Evolutionary conservation across 352 stramenopile genomes (phyloP).

Genomic region (Globisporangium solare): DNA sequence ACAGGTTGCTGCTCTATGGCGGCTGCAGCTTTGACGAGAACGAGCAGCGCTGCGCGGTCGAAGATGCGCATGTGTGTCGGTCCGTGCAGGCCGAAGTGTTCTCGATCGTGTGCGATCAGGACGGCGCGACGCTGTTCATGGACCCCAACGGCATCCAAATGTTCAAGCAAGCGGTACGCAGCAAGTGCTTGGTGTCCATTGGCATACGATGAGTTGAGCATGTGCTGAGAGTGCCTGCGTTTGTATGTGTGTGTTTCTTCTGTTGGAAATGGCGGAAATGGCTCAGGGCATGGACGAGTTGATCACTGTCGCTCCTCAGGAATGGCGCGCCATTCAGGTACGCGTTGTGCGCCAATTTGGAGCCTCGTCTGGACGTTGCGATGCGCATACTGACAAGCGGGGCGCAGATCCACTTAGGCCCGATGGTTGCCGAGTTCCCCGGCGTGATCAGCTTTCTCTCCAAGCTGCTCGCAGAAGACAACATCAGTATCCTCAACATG

Average conservation of each 20-base stretch:
- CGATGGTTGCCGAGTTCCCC: conserved; percentile 84
- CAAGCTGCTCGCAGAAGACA: conserved; percentile 72
- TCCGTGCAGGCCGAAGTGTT: conserved; percentile 82
- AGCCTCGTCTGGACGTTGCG: no score
- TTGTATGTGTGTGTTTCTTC: neutral
- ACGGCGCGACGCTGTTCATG: conserved; percentile 81
- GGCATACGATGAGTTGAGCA: no score
- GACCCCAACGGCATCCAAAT: conserved; percentile 78
- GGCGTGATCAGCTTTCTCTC: conserved; percentile 83
- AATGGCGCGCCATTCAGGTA: conserved; percentile 65
- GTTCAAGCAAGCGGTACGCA: conserved; percentile 65
- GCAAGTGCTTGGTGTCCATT: neutral
- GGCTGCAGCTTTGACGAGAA: conserved; percentile 80
- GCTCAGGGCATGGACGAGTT: conserved; percentile 54
- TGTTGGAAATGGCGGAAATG: neutral
- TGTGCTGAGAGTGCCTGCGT: neutral
- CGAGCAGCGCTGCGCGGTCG: conserved; percentile 38
- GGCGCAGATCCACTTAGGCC: conserved; percentile 72
- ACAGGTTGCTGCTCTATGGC: conserved; percentile 75
- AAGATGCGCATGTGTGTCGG: conserved; percentile 57
- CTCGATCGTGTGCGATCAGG: conserved; percentile 72
- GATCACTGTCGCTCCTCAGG: conserved; percentile 65
- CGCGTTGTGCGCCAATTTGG: no score
- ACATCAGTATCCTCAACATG: conserved; percentile 90
- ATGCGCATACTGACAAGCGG: conserved; percentile 6